Conservation (phyloP, 2,329 filamentous ascomycete species). For the Claviceps sp. region DNA sequence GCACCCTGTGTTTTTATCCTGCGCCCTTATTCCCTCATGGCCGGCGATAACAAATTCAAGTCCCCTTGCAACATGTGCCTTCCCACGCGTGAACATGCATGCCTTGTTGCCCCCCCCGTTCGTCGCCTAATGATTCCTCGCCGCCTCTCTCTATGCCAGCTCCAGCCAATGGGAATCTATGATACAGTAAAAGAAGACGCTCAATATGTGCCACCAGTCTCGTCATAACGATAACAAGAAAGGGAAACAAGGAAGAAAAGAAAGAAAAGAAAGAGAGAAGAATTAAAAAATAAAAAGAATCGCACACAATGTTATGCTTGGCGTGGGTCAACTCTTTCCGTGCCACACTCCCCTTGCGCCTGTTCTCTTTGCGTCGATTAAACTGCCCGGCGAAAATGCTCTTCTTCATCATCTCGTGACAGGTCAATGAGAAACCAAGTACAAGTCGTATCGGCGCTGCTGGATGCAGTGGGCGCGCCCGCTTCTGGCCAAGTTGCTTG, state of each 20-base stretch:
- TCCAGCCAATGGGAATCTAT: neutral
- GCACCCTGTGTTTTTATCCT: too few species aligned
- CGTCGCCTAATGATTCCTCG: too few species aligned
- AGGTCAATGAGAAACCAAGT: slow-evolving; percentile 17
- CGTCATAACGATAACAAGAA: neutral
- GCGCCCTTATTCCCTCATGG: too few species aligned
- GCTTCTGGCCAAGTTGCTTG: slow-evolving; percentile 51
- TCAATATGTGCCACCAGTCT: too few species aligned
- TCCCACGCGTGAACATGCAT: too few species aligned
- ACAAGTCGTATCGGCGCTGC: slow-evolving; percentile 31
- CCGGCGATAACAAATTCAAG: too few species aligned
- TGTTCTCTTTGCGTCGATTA: neutral
- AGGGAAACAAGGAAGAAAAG: too few species aligned
- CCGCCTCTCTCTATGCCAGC: neutral
- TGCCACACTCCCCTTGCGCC: neutral
- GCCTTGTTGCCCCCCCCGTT: too few species aligned
- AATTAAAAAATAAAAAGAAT: neutral
- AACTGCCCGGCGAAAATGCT: neutral
- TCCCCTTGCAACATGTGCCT: too few species aligned
- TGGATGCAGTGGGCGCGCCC: slow-evolving; percentile 20
- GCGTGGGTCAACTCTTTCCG: neutral
- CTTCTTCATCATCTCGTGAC: slow-evolving; percentile 1
- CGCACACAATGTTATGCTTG: neutral
- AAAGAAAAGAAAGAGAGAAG: neutral
- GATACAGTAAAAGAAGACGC: neutral